These are phyloP conservation scores for Odonthalia washingtoniensis DNA, from an alignment of 31 red algal genomes.

Conservation along the genomic window DNA sequence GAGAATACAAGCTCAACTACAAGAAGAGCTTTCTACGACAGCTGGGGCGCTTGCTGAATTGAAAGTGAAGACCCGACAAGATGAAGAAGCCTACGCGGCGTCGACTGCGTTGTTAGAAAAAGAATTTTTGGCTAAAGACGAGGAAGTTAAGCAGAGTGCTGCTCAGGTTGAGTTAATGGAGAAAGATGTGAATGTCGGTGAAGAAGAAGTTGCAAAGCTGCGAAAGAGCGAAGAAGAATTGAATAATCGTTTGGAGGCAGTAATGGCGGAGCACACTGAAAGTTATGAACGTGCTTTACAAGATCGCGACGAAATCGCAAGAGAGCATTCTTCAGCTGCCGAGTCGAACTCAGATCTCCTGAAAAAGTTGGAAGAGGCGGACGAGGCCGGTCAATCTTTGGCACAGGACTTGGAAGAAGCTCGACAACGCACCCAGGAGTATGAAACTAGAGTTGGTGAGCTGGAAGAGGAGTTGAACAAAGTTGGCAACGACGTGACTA, in stretches of 20 bases:
- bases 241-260: background rate
- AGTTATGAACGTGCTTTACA: background rate
- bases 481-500: conserved; percentile 52
- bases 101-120: background rate
- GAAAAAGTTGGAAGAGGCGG: conserved; percentile 55
- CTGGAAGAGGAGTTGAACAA: conserved; percentile 67
- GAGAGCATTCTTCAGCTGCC: conserved; percentile 36
- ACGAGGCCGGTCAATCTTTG: conserved; percentile 44
- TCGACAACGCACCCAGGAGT: conserved; percentile 35
- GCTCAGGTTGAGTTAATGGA: background rate
- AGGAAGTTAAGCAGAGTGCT: background rate
- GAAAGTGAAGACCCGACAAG: background rate
- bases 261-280: background rate
- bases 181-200: background rate
- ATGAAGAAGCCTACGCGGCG: background rate
- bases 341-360: conserved; percentile 35
- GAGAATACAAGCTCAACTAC: background rate
- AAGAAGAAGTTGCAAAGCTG: conserved; percentile 13
- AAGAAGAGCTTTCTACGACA: background rate
- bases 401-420: conserved; percentile 51
- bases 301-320: conserved; percentile 54
- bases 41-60: background rate
- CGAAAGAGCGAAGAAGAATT: background rate
- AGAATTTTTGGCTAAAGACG: background rate
- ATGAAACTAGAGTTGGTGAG: conserved; percentile 43